A percentile compares a stretch with the other conserved stretches of the same genome.
phyloP scores from a whole-genome alignment of 345 rosid genomes.

The Linum usitatissimum region DNA sequence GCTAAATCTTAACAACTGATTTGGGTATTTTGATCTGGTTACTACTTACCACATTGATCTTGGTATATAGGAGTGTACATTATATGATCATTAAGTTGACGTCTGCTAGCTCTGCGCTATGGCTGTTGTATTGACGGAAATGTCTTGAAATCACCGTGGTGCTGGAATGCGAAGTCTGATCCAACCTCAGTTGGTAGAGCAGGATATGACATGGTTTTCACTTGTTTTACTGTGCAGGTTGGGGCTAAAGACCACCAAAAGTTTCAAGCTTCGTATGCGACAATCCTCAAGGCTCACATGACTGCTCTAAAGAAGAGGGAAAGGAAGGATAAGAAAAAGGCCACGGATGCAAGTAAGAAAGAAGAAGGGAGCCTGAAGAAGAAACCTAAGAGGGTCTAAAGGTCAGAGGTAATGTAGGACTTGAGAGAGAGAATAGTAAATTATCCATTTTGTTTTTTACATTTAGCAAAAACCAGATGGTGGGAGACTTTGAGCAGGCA shows the following conservation, averaged over 20 bases:
- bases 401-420: background rate
- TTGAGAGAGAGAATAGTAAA: background rate
- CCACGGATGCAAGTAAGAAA: constrained; percentile 39
- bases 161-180: no score
- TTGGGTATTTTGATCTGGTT: no score
- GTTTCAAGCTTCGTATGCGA: constrained; percentile 89
- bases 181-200: no score
- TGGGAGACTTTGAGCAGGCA: background rate
- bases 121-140: no score
- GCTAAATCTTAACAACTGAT: no score
- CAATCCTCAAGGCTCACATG: constrained; percentile 85
- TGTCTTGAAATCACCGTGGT: no score
- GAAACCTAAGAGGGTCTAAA: constrained; percentile 26
- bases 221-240: constrained; percentile 34
- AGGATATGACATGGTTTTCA: background rate
- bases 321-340: constrained; percentile 80
- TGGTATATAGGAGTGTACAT: no score
- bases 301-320: constrained; percentile 87
- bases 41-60: no score
- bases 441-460: background rate
- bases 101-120: no score
- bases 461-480: background rate
- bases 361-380: constrained; percentile 26
- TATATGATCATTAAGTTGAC: no score
- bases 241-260: constrained; percentile 86